Conservation (phyloP, 352 stramenopile genomes). For the Pythium guiyangense region DNA sequence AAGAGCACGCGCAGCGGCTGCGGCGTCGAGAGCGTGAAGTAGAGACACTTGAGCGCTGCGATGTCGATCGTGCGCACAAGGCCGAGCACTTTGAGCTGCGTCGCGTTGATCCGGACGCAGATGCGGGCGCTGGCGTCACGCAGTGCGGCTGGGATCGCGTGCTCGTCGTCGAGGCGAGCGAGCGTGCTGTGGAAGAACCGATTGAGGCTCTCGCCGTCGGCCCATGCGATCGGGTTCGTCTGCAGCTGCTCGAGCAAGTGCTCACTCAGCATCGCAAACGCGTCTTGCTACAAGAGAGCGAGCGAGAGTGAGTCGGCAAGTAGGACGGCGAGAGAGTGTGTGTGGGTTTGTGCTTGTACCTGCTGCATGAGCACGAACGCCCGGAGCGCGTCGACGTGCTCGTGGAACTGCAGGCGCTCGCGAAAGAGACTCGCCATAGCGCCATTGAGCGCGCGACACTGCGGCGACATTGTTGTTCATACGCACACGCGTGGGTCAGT, state of each 20-base stretch:
- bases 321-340: too few species aligned
- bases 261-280: conserved; percentile 43
- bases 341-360: conserved; percentile 19
- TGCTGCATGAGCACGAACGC: conserved; percentile 73
- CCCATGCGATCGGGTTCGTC: conserved; percentile 48
- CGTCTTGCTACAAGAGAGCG: too few species aligned
- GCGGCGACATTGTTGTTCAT: too few species aligned
- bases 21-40: conserved; percentile 45
- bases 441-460: conserved; percentile 49
- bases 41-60: conserved; percentile 44
- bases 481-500: background rate
- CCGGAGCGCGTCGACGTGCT: conserved; percentile 47
- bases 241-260: conserved; percentile 52
- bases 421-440: conserved; percentile 49
- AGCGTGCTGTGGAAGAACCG: conserved; percentile 43
- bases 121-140: conserved; percentile 26
- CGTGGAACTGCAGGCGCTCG: conserved; percentile 38
- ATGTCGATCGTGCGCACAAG: conserved; percentile 43
- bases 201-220: conserved; percentile 52
- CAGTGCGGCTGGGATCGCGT: too few species aligned
- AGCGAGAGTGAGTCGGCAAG: too few species aligned
- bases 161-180: conserved; percentile 45
- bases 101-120: conserved; percentile 46
- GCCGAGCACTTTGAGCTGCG: conserved; percentile 29
- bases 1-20: conserved; percentile 62